A percentile compares a stretch with the other conserved stretches of the same genome.
Conservation (phyloP, 2,329 filamentous ascomycete genomes). For the Metarhizium rileyi region DNA sequence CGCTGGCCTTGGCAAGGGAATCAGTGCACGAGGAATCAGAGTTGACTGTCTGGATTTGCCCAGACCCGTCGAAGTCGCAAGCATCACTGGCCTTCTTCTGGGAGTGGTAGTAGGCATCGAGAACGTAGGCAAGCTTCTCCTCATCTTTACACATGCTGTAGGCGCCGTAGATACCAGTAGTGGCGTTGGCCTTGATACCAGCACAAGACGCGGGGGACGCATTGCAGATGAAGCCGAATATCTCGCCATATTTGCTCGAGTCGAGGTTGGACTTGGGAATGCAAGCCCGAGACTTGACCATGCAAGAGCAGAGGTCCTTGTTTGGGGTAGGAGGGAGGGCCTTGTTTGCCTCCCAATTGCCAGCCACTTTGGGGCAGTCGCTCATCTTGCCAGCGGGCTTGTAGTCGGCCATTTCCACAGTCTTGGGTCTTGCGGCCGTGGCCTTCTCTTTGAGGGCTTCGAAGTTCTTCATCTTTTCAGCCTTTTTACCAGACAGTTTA, state of each 20-base stretch:
- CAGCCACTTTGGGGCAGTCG: conserved; percentile 58
- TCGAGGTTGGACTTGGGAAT: conserved; percentile 49
- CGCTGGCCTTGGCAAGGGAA: conserved; percentile 53
- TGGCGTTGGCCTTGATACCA: conserved; percentile 59
- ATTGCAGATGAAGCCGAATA: conserved; percentile 71
- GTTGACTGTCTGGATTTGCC: conserved; percentile 39
- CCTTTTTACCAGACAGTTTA: conserved; percentile 44
- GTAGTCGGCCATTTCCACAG: conserved; percentile 59
- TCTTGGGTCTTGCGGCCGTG: conserved; percentile 54
- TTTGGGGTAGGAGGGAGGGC: conserved; percentile 77
- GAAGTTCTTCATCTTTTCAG: conserved; percentile 66
- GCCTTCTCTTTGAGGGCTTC: conserved; percentile 61
- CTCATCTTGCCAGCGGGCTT: conserved; percentile 60
- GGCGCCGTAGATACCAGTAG: conserved; percentile 60
- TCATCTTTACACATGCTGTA: conserved; percentile 66
- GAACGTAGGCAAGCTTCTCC: conserved; percentile 62
- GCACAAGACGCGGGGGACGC: conserved; percentile 44
- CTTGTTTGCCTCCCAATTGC: conserved; percentile 54
- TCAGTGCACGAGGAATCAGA: conserved; percentile 44
- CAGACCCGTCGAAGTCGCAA: conserved; percentile 63
- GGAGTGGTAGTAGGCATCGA: conserved; percentile 61
- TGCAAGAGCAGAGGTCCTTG: conserved; percentile 71
- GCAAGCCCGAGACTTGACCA: conserved; percentile 66
- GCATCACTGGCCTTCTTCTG: conserved; percentile 45
- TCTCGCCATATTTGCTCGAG: conserved; percentile 47